phyloP scores from a whole-genome alignment of 768 basidiomycete genomes.

The Krasilnikovozyma curviuscula region DNA sequence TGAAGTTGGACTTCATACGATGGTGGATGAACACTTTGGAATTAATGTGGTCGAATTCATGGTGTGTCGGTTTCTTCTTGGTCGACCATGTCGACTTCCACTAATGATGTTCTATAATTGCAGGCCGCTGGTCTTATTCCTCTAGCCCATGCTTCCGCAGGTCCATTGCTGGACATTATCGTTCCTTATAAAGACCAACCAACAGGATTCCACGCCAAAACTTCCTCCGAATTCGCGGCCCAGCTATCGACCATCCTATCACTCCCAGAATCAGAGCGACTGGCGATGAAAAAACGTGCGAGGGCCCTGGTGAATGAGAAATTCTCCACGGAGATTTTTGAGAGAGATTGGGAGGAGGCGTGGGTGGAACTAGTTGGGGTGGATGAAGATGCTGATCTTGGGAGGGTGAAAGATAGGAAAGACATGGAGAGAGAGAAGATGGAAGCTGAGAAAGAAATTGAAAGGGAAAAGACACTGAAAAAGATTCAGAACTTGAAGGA shows the following conservation, averaged over 20 bases:
- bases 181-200: constrained; percentile 39
- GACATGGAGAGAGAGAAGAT: neutral
- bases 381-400: constrained; percentile 1
- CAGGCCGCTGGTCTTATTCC: constrained; percentile 89
- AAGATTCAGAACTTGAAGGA: too few relatives aligned
- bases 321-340: constrained; percentile 62
- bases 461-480: too few relatives aligned
- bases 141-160: constrained; percentile 79
- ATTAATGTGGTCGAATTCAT: constrained; percentile 97
- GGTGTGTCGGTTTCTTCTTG: constrained; percentile 40
- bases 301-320: constrained; percentile 48
- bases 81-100: constrained; percentile 47
- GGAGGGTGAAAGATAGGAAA: constrained; percentile 1
- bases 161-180: constrained; percentile 77
- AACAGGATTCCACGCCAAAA: constrained; percentile 60
- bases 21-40: constrained; percentile 97
- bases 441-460: too few relatives aligned
- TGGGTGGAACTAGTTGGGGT: constrained; percentile 17
- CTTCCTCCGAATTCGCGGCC: constrained; percentile 44
- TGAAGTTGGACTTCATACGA: constrained; percentile 77
- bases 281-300: constrained; percentile 48
- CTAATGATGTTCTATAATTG: constrained; percentile 34
- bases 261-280: constrained; percentile 37
- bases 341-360: constrained; percentile 35
- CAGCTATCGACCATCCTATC: constrained; percentile 45